A percentile compares a stretch with the other conserved stretches of the same genome.
Conservation (phyloP, 805 yeast genomes). For the Candida silvatica region DNA sequence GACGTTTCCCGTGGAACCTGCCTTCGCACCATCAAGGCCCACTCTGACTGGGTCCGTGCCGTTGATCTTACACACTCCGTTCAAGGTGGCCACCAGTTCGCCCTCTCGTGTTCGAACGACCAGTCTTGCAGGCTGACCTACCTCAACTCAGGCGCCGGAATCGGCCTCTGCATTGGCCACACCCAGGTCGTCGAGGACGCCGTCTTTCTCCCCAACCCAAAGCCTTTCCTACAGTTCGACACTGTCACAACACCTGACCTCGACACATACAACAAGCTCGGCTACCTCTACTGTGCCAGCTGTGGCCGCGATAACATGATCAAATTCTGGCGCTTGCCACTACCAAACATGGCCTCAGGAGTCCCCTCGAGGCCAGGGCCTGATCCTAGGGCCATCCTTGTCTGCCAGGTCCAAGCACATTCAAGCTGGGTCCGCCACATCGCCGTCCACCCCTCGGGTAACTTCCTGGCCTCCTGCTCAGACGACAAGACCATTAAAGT, state of each 20-base stretch:
- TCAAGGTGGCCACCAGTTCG: conserved; percentile 39
- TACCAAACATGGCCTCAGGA: conserved; percentile 41
- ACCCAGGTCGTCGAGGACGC: conserved; percentile 75
- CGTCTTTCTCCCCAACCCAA: conserved; percentile 48
- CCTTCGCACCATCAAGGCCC: conserved; percentile 59
- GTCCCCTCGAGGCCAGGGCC: conserved; percentile 34
- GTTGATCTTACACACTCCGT: conserved; percentile 31
- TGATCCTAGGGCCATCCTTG: conserved; percentile 51
- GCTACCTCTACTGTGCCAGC: conserved; percentile 65
- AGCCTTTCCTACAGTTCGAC: neutral
- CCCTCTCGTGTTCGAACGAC: conserved; percentile 74
- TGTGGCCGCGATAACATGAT: conserved; percentile 74
- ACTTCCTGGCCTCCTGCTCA: conserved; percentile 57
- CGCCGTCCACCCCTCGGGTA: conserved; percentile 67
- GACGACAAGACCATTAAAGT: conserved; percentile 72
- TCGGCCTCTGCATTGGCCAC: conserved; percentile 66
- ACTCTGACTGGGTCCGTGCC: conserved; percentile 82
- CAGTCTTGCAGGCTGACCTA: conserved; percentile 64
- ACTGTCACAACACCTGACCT: conserved; percentile 3
- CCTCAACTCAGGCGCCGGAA: conserved; percentile 54
- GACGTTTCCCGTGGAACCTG: conserved; percentile 63
- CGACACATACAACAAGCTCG: conserved; percentile 29
- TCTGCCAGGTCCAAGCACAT: conserved; percentile 63
- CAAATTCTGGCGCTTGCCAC: conserved; percentile 70
- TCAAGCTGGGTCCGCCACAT: conserved; percentile 78